Base-by-base conservation (phyloP, 1,139 yeast genomes). In the Zygosaccharomyces sapae region DNA sequence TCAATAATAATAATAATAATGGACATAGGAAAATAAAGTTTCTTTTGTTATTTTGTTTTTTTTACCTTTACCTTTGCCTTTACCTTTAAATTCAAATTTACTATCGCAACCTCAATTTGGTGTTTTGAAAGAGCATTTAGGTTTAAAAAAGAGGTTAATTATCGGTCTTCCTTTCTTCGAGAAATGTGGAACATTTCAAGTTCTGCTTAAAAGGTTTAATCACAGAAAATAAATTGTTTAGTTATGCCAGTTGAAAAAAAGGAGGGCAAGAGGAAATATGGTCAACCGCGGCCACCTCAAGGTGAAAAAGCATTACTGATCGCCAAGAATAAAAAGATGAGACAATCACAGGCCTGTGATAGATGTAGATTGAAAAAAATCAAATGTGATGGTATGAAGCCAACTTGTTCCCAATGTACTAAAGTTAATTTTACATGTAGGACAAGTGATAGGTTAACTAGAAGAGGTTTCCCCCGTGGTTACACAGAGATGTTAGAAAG, bases 401-500 rank as follows among this genome's bases (percentile, higher is more conserved):
- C 92, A 1, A 62, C 67, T 39, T 85, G 94, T 62, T 71, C 78
- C 35, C 81, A 82, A 58, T 85, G 92, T 62, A 67, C 70, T 39
- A 77, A 77, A 55, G 79, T 81, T 33, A 82, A 80, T 0, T 81
- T 81, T 57, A 80, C 77, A 42, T 85, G 94, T 63, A 76, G 79
- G 41, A 83, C 86, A 4, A 78, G 85, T 52, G 90, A 84, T 65
- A 83, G 82, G 60, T 65, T 84, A 33, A 80, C 88, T 0, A 71
- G 94, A 62, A 71, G 88, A 50, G 85, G 88, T 1, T 81, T 82
- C 52, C 88, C 89, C 2, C 80, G 81, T 58, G 88, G 89, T 0
- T 83, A 85, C 58, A 85, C 94, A 0, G 87, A 83, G 63, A 80
- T 80, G 58, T 67, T 85, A 51, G 94, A 85, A 59, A 74, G 72